Base-by-base conservation (phyloP, 192 early-diverging fungal genomes). In the Podila epigama region DNA sequence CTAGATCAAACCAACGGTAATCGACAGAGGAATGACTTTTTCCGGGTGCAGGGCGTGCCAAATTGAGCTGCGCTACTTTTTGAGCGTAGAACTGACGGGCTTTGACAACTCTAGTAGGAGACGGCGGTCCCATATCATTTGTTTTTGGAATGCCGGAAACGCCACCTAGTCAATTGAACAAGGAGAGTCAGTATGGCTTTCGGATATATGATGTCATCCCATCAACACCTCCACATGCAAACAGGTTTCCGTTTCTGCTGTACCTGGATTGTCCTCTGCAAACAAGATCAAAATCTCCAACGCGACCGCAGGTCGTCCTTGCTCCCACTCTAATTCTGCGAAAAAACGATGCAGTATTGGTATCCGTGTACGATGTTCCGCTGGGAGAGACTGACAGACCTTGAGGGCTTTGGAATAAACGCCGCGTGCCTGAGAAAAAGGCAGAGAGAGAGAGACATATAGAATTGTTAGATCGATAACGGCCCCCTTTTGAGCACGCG, bases 301-400 rank as follows among this genome's bases (percentile, higher is more conserved):
- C 1, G 87, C 87, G 33, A 66, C 81, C 9, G 71, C 62, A 50
- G 62, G 62, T 22, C 69, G 75, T 15, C 73, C 82, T 57, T 84
- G 67, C 52, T 82, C 84, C 50, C 85, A 64, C 36, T 89, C 87
- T n/a, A 89, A 55, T 33, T 86, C 80, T 9, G 87, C 69, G 66
- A 81, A 86, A 50, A 70, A 79, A 18, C 77, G 63, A 68, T 84
- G 73, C 5, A 89, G 53, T 13, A 85, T 54, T 16, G 87, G 82
- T 9, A 63, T 67, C 25, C 80, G 29, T 20, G 28, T 22, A 25
- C 73, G 75, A 32, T 69, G 75, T 28, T 80, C 69, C 22, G 27
- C 40, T 2, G 80, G 75, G 55, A 79, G 84, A 3, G 59, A 59
- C n/a, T 68, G 79, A 68, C 69, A 75, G 56, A 79, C 80, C 0